These are phyloP conservation scores for Candida cerambycidarum DNA, from an alignment of 805 yeast genomes.

Conservation along the genomic window DNA sequence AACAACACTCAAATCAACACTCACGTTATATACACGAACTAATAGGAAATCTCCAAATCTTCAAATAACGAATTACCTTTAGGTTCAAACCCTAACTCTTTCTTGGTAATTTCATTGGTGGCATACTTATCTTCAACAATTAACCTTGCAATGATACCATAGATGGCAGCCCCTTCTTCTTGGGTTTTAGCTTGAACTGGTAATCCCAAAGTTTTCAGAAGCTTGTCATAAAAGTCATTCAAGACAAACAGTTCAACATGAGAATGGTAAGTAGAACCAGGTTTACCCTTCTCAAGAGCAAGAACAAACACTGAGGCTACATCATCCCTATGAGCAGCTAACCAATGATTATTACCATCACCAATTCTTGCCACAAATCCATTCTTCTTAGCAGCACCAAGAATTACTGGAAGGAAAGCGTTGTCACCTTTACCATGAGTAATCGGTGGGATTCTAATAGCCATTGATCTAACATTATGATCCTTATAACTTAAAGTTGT, in stretches of 20 bases:
- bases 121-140: conserved; percentile 6
- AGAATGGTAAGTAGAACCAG: conserved; percentile 12
- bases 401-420: conserved; percentile 22
- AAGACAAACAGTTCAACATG: conserved; percentile 18
- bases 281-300: conserved; percentile 12
- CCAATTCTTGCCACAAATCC: conserved; percentile 36
- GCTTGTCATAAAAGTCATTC: conserved; percentile 14
- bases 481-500: conserved; percentile 11
- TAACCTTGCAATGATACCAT: not conserved
- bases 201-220: too few species aligned
- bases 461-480: conserved; percentile 19
- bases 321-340: conserved; percentile 31
- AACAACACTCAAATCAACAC: too few species aligned
- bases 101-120: conserved; percentile 18
- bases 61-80: not conserved
- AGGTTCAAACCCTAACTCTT: conserved; percentile 26
- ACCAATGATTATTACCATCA: conserved; percentile 26
- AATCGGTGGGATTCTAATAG: conserved; percentile 30
- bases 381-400: conserved; percentile 27
- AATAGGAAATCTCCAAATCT: not conserved
- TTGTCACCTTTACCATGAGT: conserved; percentile 35
- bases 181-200: too few species aligned
- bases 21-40: not conserved
- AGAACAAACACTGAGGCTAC: conserved; percentile 25
- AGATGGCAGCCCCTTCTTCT: too few species aligned